A percentile compares a stretch with the other conserved stretches of the same genome.
phyloP scores from a whole-genome alignment of 2,329 filamentous ascomycete species.

The Penicillium sp. region DNA sequence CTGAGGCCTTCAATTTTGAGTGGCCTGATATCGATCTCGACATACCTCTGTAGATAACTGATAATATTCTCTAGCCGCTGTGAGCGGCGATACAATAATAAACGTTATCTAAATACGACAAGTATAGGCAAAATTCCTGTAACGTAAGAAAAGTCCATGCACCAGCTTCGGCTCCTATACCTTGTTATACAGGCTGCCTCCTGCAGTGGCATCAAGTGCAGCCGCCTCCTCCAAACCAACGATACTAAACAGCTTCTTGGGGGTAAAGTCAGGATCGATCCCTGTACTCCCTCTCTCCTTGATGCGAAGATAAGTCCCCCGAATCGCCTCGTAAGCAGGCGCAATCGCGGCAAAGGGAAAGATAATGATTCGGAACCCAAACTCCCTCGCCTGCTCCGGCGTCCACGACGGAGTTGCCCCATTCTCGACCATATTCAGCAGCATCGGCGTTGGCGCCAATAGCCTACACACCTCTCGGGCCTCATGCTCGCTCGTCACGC shows the following conservation, averaged over 20 bases:
- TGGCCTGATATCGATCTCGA: too few species aligned
- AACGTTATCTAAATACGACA: too few species aligned
- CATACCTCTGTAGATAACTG: too few species aligned
- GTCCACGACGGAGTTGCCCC: conserved; percentile 36
- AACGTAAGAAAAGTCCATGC: too few species aligned
- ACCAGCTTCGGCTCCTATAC: too few species aligned
- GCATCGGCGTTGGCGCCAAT: conserved; percentile 32
- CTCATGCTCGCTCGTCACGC: conserved; percentile 32
- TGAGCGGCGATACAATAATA: too few species aligned
- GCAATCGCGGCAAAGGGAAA: conserved; percentile 35
- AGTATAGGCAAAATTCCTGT: too few species aligned
- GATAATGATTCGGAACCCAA: conserved; percentile 42
- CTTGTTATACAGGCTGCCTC: too few species aligned
- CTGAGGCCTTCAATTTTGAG: too few species aligned
- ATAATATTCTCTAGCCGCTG: too few species aligned
- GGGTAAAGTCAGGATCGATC: conserved; percentile 13
- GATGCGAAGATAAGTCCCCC: conserved; percentile 25
- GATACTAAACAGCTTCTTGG: conserved; percentile 35
- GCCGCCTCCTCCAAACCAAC: conserved; percentile 36
- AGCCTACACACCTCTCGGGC: conserved; percentile 28
- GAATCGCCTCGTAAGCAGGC: conserved; percentile 30
- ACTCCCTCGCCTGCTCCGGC: conserved; percentile 31
- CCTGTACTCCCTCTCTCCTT: conserved; percentile 28
- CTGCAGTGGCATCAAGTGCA: conserved; percentile 27
- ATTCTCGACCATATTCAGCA: conserved; percentile 42